phyloP scores from a whole-genome alignment of 1,284 basidiomycete species.

The Moesziomyces globuligerus region DNA sequence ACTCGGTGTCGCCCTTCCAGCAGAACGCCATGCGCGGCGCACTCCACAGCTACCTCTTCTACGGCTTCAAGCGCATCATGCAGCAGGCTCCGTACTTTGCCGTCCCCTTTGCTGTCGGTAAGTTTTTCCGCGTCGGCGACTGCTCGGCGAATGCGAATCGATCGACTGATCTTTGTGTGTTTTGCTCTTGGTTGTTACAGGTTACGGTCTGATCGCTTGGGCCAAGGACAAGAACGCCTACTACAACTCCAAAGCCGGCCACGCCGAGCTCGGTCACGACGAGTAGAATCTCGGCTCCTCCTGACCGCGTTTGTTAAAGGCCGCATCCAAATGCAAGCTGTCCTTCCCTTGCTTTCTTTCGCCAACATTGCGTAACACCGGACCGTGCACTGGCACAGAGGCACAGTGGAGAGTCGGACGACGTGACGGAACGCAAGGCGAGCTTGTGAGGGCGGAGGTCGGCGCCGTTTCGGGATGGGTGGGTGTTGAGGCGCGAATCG shows the following conservation, averaged over 20 bases:
- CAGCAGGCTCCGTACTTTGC: slow-evolving; percentile 65
- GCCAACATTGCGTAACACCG: too few relatives aligned
- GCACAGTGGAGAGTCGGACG: too few relatives aligned
- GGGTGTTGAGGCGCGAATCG: too few relatives aligned
- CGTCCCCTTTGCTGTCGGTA: slow-evolving; percentile 60
- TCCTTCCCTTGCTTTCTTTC: too few relatives aligned
- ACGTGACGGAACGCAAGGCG: too few relatives aligned
- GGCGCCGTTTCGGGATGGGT: too few relatives aligned
- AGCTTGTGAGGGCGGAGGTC: too few relatives aligned
- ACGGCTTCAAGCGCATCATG: slow-evolving; percentile 65
- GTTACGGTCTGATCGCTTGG: slow-evolving; percentile 65
- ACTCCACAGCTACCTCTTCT: slow-evolving; percentile 62
- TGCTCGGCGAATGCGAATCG: too few relatives aligned
- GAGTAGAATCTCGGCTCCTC: slow-evolving; percentile 23
- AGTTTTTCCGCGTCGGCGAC: slow-evolving; percentile 15
- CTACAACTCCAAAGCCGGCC: slow-evolving; percentile 66
- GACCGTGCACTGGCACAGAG: too few relatives aligned
- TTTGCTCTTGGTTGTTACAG: slow-evolving; percentile 15
- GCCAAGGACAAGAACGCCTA: slow-evolving; percentile 61
- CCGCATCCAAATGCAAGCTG: too few relatives aligned
- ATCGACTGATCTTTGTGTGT: not conserved
- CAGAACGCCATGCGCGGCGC: slow-evolving; percentile 64
- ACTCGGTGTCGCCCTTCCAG: slow-evolving; percentile 65
- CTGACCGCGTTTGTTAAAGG: too few relatives aligned
- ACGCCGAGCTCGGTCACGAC: slow-evolving; percentile 56